A percentile compares a stretch with the other conserved stretches of the same genome.
Evolutionary conservation across 441 rosid species (phyloP).

Genomic region (Corymbia calophylla): DNA sequence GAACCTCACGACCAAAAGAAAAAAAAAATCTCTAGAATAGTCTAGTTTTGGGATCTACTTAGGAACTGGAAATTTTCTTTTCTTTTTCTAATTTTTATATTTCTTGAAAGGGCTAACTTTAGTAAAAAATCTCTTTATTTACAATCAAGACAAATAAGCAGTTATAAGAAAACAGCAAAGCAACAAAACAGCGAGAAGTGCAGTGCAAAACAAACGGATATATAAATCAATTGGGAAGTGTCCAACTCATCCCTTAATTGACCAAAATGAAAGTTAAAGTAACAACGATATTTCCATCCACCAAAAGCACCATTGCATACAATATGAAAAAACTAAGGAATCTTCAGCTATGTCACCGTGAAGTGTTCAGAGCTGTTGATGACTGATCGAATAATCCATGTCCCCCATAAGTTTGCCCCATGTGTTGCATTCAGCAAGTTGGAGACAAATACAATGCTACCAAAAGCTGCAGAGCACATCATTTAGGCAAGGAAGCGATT

Average conservation of each 20-base stretch:
- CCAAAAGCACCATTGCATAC: neutral
- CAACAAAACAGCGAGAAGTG: neutral
- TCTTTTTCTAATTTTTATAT: no score
- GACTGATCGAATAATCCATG: neutral
- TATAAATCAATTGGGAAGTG: no score
- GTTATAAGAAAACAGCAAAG: neutral
- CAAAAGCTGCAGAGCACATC: neutral
- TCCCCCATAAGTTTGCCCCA: neutral
- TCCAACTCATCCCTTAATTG: neutral
- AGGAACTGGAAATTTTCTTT: rapidly evolving
- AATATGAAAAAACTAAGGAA: neutral
- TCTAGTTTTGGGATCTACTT: no score
- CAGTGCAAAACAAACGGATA: neutral
- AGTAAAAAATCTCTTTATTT: neutral
- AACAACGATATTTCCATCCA: no score
- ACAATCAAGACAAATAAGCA: no score
- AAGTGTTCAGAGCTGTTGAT: neutral
- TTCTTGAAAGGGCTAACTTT: neutral
- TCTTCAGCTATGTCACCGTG: neutral
- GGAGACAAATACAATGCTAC: neutral
- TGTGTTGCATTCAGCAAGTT: neutral
- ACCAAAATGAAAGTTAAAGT: neutral
- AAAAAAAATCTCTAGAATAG: no score
- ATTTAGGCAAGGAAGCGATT: neutral
- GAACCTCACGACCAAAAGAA: no score